These are phyloP conservation scores for Bipolaris bicolor DNA, from an alignment of 2,329 filamentous ascomycete species.

Conservation along the genomic window DNA sequence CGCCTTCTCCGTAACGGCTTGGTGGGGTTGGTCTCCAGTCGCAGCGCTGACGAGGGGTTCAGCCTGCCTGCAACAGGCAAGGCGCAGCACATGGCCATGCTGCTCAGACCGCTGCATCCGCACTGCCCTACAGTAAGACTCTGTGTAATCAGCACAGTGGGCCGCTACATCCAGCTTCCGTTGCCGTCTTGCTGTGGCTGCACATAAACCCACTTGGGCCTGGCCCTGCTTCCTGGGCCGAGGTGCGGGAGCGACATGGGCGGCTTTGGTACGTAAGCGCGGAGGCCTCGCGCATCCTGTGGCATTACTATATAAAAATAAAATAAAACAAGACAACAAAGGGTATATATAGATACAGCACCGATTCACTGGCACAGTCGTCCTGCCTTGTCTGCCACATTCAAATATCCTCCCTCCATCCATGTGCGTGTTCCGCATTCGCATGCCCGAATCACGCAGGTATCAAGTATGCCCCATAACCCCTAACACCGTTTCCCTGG, in stretches of 20 bases:
- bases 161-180: conserved; percentile 1
- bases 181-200: not conserved
- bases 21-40: conserved; percentile 23
- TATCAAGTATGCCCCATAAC: conserved; percentile 9
- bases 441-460: conserved; percentile 16
- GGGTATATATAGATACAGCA: conserved; percentile 15
- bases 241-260: not conserved
- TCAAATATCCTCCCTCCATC: conserved; percentile 14
- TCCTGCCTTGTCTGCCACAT: conserved; percentile 7
- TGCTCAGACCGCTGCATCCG: conserved; percentile 27
- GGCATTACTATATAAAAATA: not conserved
- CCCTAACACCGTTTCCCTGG: conserved; percentile 21
- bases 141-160: not conserved
- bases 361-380: conserved; percentile 10
- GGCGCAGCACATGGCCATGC: conserved; percentile 13
- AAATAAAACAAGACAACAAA: not conserved
- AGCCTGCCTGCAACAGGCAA: conserved; percentile 12
- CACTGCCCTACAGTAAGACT: conserved; percentile 12
- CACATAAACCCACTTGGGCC: too few relatives aligned
- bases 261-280: not conserved
- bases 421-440: conserved; percentile 21
- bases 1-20: conserved; percentile 21
- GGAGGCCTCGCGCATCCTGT: not conserved
- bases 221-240: too few relatives aligned
- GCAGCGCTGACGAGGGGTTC: conserved; percentile 18